phyloP scores from a whole-genome alignment of 2,329 filamentous ascomycete species.

The Fusarium dimerum region DNA sequence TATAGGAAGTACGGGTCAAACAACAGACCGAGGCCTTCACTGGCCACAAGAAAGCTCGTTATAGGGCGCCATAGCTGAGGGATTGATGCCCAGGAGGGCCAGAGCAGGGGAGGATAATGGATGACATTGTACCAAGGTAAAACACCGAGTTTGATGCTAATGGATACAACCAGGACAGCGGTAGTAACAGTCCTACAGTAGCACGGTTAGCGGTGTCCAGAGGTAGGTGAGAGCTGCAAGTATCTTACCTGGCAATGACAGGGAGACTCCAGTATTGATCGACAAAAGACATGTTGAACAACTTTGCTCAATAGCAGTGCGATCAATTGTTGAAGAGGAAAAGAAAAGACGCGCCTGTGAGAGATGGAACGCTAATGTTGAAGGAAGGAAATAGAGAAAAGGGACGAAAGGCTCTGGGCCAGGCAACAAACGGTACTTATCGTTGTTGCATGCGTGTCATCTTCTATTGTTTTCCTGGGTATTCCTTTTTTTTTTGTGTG shows the following conservation, averaged over 20 bases:
- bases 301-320: conserved; percentile 32
- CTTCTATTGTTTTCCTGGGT: conserved; percentile 23
- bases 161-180: conserved; percentile 60
- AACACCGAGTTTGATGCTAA: conserved; percentile 57
- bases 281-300: conserved; percentile 34
- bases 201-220: conserved; percentile 19
- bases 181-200: conserved; percentile 66
- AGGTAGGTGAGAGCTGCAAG: background rate
- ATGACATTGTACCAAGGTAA: conserved; percentile 52
- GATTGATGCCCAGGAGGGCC: conserved; percentile 43
- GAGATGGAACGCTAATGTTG: conserved; percentile 18
- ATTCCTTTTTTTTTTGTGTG: background rate
- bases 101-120: conserved; percentile 53
- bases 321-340: conserved; percentile 9
- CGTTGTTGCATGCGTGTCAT: conserved; percentile 38
- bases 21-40: conserved; percentile 51
- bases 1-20: conserved; percentile 78
- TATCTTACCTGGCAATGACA: conserved; percentile 43
- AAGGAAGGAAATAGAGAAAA: conserved; percentile 19
- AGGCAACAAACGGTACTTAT: conserved; percentile 34
- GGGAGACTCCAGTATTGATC: conserved; percentile 43
- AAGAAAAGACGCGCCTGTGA: conserved; percentile 6
- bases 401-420: conserved; percentile 19
- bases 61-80: conserved; percentile 45
- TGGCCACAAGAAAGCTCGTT: conserved; percentile 45